These are phyloP conservation scores for Wickerhamiella galacta DNA, from an alignment of 805 yeast genomes.

Conservation along the genomic window DNA sequence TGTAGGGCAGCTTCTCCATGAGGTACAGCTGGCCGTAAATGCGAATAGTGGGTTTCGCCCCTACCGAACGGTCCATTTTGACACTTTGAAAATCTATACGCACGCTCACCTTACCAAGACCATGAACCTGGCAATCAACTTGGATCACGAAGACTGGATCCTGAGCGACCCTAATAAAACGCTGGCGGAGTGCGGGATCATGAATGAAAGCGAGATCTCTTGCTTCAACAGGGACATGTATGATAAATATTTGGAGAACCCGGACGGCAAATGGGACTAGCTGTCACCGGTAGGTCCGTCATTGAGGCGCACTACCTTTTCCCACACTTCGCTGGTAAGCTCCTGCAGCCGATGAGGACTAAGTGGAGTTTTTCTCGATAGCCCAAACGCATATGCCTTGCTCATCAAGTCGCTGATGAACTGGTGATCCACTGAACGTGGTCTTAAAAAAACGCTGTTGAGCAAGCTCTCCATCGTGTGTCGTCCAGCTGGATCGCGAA, in stretches of 20 bases:
- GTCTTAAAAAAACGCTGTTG: not conserved
- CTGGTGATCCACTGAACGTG: not conserved
- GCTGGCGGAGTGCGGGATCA: constrained; percentile 35
- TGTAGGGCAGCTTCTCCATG: constrained; percentile 43
- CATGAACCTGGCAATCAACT: constrained; percentile 76
- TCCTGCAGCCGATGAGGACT: not conserved
- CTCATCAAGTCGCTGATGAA: not conserved
- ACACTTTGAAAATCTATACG: constrained; percentile 72
- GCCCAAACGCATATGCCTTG: not conserved
- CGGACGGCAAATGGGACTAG: constrained; percentile 77
- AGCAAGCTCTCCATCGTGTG: not conserved
- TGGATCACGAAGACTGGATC: constrained; percentile 72
- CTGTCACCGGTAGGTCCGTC: too few species aligned
- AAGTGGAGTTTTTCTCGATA: not conserved
- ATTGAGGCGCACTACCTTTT: not conserved
- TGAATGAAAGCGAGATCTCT: constrained; percentile 82
- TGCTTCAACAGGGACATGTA: constrained; percentile 58
- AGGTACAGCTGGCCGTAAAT: constrained; percentile 29
- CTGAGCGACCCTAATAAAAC: constrained; percentile 28
- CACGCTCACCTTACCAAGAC: constrained; percentile 93
- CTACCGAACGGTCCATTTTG: constrained; percentile 48
- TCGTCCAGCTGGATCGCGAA: not conserved
- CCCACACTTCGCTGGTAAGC: not conserved
- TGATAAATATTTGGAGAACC: constrained; percentile 52
- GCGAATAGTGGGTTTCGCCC: constrained; percentile 64